Conservation (phyloP, 352 stramenopile species). For the Halophytophthora batemanensis region DNA sequence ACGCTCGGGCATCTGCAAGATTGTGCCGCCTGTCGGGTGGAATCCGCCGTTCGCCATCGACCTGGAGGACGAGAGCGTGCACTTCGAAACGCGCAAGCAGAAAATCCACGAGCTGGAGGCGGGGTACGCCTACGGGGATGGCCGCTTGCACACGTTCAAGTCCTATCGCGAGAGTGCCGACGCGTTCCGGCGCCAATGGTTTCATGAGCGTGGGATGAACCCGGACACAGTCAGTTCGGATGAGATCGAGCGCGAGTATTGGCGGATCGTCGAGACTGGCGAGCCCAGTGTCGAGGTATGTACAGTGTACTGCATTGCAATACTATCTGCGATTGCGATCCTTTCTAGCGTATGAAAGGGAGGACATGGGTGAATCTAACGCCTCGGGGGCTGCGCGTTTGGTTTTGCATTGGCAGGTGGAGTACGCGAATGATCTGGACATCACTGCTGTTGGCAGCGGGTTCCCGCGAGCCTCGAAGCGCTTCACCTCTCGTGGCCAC, state of each 20-base stretch:
- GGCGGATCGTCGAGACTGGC: conserved; percentile 77
- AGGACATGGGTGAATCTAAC: too few relatives aligned
- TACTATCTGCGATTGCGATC: background rate
- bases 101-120: conserved; percentile 86
- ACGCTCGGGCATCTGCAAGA: conserved; percentile 95
- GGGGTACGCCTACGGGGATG: conserved; percentile 63
- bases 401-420: conserved; percentile 56
- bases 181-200: conserved; percentile 56
- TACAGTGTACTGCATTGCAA: background rate
- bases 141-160: conserved; percentile 57
- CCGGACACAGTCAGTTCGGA: conserved; percentile 42
- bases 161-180: conserved; percentile 63
- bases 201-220: conserved; percentile 33
- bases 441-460: conserved; percentile 76
- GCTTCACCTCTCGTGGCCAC: conserved; percentile 30
- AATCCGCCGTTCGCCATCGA: conserved; percentile 76
- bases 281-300: conserved; percentile 30
- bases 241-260: conserved; percentile 88
- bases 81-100: conserved; percentile 94
- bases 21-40: conserved; percentile 95
- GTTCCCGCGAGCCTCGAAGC: conserved; percentile 48
- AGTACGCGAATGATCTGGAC: conserved; percentile 91
- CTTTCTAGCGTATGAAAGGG: too few relatives aligned
- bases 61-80: conserved; percentile 42
- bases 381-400: too few relatives aligned